phyloP scores from a whole-genome alignment of 164 flowering plant species.

The Sextonia rubra region DNA sequence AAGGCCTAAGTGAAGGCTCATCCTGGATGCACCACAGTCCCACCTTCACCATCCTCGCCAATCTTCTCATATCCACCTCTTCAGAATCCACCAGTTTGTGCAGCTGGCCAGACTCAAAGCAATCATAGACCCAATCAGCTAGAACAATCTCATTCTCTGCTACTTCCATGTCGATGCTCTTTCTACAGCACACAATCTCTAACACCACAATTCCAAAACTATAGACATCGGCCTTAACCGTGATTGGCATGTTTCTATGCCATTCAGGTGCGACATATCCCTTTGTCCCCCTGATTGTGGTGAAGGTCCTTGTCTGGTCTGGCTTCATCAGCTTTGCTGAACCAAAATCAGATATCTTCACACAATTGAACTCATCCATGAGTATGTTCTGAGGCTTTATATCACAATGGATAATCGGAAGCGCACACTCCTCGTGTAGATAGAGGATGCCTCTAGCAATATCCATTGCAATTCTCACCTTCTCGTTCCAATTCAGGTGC shows the following conservation, averaged over 20 bases:
- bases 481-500: conserved; percentile 3
- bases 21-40: conserved; percentile 12
- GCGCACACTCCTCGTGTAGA: conserved; percentile 14
- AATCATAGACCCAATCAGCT: conserved; percentile 21
- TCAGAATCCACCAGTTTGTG: conserved; percentile 4
- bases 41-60: conserved; percentile 9
- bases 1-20: conserved; percentile 7
- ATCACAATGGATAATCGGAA: conserved; percentile 18
- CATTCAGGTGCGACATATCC: conserved; percentile 13
- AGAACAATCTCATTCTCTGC: conserved; percentile 11
- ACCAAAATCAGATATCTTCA: conserved; percentile 16
- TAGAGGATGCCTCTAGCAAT: conserved; percentile 14
- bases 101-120: conserved; percentile 4
- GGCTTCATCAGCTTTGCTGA: conserved; percentile 15
- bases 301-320: conserved; percentile 13
- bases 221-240: conserved; percentile 17
- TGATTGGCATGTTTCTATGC: conserved; percentile 5
- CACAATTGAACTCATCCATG: conserved; percentile 7
- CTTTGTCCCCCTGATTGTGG: conserved; percentile 15
- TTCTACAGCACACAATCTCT: conserved; percentile 23
- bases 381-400: conserved; percentile 21
- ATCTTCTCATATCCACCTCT: conserved; percentile 7
- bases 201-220: conserved; percentile 20
- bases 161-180: neutral
- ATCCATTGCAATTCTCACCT: conserved; percentile 9